Base-by-base conservation (phyloP, 2,329 filamentous ascomycete species). In the Phaeosphaeriaceae sp. region DNA sequence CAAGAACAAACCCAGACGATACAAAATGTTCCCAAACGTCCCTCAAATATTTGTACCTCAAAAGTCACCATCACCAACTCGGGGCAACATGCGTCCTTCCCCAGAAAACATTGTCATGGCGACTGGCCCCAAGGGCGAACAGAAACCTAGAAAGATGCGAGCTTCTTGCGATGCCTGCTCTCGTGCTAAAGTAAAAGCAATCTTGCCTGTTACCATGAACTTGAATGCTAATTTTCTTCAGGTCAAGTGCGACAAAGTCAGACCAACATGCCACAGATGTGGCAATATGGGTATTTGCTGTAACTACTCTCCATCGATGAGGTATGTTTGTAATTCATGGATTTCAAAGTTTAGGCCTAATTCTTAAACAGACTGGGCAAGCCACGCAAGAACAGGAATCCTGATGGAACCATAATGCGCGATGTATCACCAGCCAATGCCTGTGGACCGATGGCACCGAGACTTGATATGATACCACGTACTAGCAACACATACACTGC, bases 291-390 rank as follows among this genome's bases (percentile, higher is more conserved):
- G 60, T 33, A 67, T 73, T n/a, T 71, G 70, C 56, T 73, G 70
- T 56, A 72, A 73, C 48, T 73, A 73, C 59, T 73, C 70, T 29
- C 70, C 68, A 6, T 73, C 70, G 11, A 73, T 73, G 70, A 73
- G 70, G 70, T 73, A 71, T 38, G 52, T 37, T 18, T 20, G 26
- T 21, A 12, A 23, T 43, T 2, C 28, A 7, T 23, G 17, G 9
- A 17, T 18, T 9, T 13, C 13, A 3, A 4, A n/a, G 6, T 17
- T 36, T 49, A 29, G 33, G 43, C 47, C 62, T 70, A 30, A 70
- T 53, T 38, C 12, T 4, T 43, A 8, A 9, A 29, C 29, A 72
- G 70, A 43, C 41, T 73, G 43, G 70, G 70, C 18, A 73, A 73
- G 40, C 70, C 70, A 21, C 66, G 70, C 40, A 73, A 72, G 56